Evolutionary conservation across 352 stramenopile species (phyloP), one percentile per base, ranked within the genome.

Genomic region (Phytophthora constricta): DNA sequence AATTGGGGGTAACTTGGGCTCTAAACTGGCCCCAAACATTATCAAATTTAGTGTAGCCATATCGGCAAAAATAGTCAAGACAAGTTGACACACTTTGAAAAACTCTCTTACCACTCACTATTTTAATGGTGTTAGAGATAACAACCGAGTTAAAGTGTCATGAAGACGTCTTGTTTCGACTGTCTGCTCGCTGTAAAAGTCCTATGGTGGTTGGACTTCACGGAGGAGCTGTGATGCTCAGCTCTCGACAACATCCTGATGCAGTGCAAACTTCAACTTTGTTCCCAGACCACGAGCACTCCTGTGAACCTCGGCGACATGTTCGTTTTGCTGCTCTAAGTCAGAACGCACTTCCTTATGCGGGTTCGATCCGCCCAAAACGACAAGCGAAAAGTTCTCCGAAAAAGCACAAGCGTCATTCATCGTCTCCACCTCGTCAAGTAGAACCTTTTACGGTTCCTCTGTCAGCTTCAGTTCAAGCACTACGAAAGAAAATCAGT

Each of bases 211-310:
- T 62, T 9, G 43, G 60, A 11, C 11, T 56, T 0, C 39, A 54
- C 49, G 50, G 53, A 13, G 61, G 43, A 22, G 31, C 27, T 37
- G 33, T 63, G 25, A 62, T 68, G 61, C 37, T 58, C 23, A 58
- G 33, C 33, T 56, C 60, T 16, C n/a, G 31, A 23, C 27, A 56
- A 8, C 52, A 46, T 46, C 34, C 27, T 41, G 11, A 33, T 22
- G 43, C 14, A 23, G 8, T 5, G 16, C 33, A 51, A 43, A 19
- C 23, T n/a, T 1, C 1, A 5, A 55, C 11, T 28, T 66, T 71
- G n/a, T 71, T 71, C 34, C 63, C 56, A 22, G 63, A 71, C 17
- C 53, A 71, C 31, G 63, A 66, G 5, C 62, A 70, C 23, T 45
- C 55, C 7, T 59, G 52, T n/a, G 55, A 65, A 28, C 56, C 55